A percentile compares a stretch with the other conserved stretches of the same genome.
These are phyloP conservation scores for Fusarium sororula DNA, from an alignment of 2,329 filamentous ascomycete species.

Conservation along the genomic window DNA sequence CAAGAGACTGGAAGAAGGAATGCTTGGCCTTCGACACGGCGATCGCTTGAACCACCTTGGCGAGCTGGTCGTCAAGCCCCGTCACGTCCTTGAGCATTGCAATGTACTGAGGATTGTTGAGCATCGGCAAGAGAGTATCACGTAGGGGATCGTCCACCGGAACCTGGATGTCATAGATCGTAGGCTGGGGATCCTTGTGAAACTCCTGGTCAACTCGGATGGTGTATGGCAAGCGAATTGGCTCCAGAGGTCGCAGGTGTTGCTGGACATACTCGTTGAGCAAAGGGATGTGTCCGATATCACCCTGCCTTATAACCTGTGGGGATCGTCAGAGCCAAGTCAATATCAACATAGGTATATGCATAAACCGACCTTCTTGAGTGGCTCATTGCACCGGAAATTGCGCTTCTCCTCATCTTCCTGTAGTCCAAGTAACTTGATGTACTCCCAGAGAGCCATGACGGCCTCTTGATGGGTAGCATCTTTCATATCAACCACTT, in stretches of 20 bases:
- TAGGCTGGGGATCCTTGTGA: conserved; percentile 77
- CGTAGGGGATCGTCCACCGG: conserved; percentile 84
- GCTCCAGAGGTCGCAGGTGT: conserved; percentile 82
- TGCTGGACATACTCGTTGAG: conserved; percentile 81
- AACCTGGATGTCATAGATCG: conserved; percentile 90
- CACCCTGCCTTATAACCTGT: conserved; percentile 77
- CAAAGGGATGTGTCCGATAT: conserved; percentile 85
- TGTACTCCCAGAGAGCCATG: conserved; percentile 95
- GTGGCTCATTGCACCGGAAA: conserved; percentile 86
- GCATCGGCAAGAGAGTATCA: conserved; percentile 69
- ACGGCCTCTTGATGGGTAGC: conserved; percentile 89
- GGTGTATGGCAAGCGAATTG: conserved; percentile 87
- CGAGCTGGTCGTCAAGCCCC: conserved; percentile 84
- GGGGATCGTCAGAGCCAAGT: conserved; percentile 37
- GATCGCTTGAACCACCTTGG: conserved; percentile 83
- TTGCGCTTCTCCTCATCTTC: conserved; percentile 95
- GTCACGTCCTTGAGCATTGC: conserved; percentile 79
- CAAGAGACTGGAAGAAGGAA: conserved; percentile 82
- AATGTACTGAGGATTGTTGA: conserved; percentile 75
- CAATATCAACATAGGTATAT: background rate
- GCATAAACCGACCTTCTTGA: conserved; percentile 72
- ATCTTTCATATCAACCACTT: conserved; percentile 86
- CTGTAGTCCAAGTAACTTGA: conserved; percentile 83
- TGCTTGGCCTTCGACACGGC: conserved; percentile 89
- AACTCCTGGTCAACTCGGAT: conserved; percentile 91